Evolutionary conservation across 2,329 filamentous ascomycete genomes (phyloP), one percentile per base, ranked within the genome.

Genomic region (Talaromyces albobiverticillius): DNA sequence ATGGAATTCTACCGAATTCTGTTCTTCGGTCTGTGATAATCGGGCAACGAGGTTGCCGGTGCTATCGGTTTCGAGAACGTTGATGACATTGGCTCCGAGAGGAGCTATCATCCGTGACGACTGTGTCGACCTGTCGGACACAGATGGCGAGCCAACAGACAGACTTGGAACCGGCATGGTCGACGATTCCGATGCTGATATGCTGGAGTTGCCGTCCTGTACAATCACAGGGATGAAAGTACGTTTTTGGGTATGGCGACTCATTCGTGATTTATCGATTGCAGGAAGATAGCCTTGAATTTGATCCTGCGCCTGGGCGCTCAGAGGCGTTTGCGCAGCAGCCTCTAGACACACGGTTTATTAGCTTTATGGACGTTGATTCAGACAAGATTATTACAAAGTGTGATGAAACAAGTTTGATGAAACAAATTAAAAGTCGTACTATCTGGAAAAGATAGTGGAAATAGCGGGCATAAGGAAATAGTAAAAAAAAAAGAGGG

Each of bases 141-240:
- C 61, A 3, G 66, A 64, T 4, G 66, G 64, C n/a, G 52, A 68
- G 47, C 64, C 63, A 46, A 62, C 66, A 9, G 68, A 67, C 25
- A 73, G 58, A 26, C 61, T 68, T 10, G 70, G 70, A 6, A 52
- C 48, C 22, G 49, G 42, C 26, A 55, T 55, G 32, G 42, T 40
- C 23, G 49, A 55, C 2, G 52, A 40, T 23, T 50, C 40, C n/a
- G 47, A 31, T 23, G 42, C 26, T 40, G 42, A 22, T 20, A 40
- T 41, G 42, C 40, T 45, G 25, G 47, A 55, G 22, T 34, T 46
- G 32, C 16, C 34, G 32, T 55, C 42, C 10, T 55, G 41, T 38
- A 46, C 47, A 20, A 55, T 25, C 32, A 55, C 47, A 22, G 41
- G 48, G 32, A 32, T 31, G 34, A 32, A 26, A 50, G 53, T 32